Conservation (phyloP, 495 filamentous ascomycete species). For the Physcia stellaris region DNA sequence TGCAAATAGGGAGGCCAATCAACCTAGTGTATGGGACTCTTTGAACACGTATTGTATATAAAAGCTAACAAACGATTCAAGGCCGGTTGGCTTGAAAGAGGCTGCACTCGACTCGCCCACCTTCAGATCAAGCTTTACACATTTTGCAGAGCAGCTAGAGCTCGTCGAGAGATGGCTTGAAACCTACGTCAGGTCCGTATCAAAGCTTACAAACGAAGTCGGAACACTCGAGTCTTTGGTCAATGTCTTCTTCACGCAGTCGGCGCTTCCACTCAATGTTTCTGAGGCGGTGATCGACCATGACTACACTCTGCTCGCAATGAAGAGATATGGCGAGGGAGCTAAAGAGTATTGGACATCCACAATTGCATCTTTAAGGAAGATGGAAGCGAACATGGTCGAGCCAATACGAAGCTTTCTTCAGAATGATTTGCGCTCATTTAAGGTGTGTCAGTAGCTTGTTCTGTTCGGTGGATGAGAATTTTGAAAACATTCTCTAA, state of each 20-base stretch:
- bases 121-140: constrained; percentile 75
- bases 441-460: constrained; percentile 37
- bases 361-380: constrained; percentile 54
- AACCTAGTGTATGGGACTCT: no score
- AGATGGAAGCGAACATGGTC: constrained; percentile 58
- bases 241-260: constrained; percentile 56
- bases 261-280: constrained; percentile 53
- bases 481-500: constrained; percentile 19
- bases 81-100: constrained; percentile 85
- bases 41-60: no score
- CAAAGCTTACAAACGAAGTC: constrained; percentile 64
- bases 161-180: constrained; percentile 89
- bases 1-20: no score
- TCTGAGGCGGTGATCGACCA: constrained; percentile 79
- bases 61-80: no score
- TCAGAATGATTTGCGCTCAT: constrained; percentile 51
- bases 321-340: constrained; percentile 72
- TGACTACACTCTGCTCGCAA: constrained; percentile 81
- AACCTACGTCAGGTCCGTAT: constrained; percentile 62
- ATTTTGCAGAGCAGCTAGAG: constrained; percentile 89
- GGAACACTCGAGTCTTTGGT: constrained; percentile 54
- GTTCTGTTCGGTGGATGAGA: constrained; percentile 3
- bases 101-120: constrained; percentile 91
- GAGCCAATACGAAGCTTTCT: constrained; percentile 74
- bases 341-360: constrained; percentile 74